These are phyloP conservation scores for Globisporangium perplexum DNA, from an alignment of 352 stramenopile species.

Conservation along the genomic window DNA sequence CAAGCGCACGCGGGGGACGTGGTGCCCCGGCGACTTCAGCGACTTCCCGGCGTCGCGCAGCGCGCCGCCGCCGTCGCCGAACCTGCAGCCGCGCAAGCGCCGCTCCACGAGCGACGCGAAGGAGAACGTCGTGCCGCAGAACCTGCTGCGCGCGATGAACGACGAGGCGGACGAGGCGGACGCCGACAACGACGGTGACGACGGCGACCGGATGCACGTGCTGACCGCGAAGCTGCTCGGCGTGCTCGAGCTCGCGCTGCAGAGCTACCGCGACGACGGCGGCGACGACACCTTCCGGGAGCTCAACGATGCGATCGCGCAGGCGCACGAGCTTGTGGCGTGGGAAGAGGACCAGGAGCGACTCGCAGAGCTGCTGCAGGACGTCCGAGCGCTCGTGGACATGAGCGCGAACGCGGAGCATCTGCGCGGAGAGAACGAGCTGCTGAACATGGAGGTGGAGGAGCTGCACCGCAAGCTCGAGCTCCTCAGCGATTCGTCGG, in stretches of 20 bases:
- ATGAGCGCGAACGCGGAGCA: conserved; percentile 16
- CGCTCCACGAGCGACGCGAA: conserved; percentile 20
- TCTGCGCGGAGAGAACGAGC: conserved; percentile 30
- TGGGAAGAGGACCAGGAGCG: conserved; percentile 16
- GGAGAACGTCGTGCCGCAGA: conserved; percentile 47
- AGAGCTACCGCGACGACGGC: conserved; percentile 17
- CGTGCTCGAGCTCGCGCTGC: conserved; percentile 28
- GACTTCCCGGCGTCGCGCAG: conserved; percentile 32
- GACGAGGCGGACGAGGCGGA: neutral
- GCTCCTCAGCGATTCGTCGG: neutral
- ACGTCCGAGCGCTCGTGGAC: conserved; percentile 24
- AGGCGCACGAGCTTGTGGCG: conserved; percentile 18
- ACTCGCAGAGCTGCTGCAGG: conserved; percentile 23
- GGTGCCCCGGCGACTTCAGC: conserved; percentile 59
- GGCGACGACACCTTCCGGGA: conserved; percentile 13
- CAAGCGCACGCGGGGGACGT: conserved; percentile 65
- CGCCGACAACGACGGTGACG: neutral
- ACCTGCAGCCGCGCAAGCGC: conserved; percentile 25
- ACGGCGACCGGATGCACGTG: neutral
- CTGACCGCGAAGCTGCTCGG: conserved; percentile 13
- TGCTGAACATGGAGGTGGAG: conserved; percentile 37
- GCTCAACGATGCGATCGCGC: conserved; percentile 16
- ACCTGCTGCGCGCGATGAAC: conserved; percentile 16
- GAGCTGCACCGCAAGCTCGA: conserved; percentile 21
- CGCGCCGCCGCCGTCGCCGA: conserved; percentile 17